phyloP scores from a whole-genome alignment of 164 flowering plant genomes.

The Nymphaea thermarum region DNA sequence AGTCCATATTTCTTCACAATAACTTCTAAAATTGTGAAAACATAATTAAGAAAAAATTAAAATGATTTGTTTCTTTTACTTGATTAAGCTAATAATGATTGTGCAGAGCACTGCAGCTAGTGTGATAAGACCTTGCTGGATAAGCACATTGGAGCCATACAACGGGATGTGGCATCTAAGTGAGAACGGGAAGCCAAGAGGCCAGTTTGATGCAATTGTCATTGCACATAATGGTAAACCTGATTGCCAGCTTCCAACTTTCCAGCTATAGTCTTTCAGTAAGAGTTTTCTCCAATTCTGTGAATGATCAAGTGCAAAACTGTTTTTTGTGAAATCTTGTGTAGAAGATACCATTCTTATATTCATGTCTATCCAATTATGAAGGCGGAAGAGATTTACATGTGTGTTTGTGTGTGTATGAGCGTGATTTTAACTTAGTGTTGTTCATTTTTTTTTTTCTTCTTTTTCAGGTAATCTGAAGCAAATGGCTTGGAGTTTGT shows the following conservation, averaged over 20 bases:
- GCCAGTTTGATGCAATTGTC: conserved; percentile 78
- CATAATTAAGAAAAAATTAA: too few species aligned
- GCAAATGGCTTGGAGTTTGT: background rate
- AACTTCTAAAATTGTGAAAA: too few species aligned
- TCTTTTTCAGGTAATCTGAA: background rate
- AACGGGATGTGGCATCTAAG: conserved; percentile 93
- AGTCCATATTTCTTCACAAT: too few species aligned
- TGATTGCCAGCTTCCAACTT: conserved; percentile 1
- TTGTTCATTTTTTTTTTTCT: too few species aligned
- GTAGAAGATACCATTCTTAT: too few species aligned
- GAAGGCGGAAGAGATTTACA: too few species aligned
- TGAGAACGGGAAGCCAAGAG: conserved; percentile 79
- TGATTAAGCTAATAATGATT: conserved; percentile 4
- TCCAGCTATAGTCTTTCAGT: background rate
- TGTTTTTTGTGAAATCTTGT: too few species aligned
- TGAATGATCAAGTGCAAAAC: background rate
- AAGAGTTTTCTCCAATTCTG: background rate
- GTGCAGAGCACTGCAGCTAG: conserved; percentile 52
- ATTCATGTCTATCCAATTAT: too few species aligned
- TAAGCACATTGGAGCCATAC: conserved; percentile 75
- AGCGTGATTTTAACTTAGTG: too few species aligned
- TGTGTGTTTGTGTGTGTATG: too few species aligned
- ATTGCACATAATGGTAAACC: conserved; percentile 85
- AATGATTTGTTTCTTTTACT: background rate
- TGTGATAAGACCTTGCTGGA: conserved; percentile 91